phyloP scores from a whole-genome alignment of 1,139 yeast species.

The Wickerhamomyces sp. region DNA sequence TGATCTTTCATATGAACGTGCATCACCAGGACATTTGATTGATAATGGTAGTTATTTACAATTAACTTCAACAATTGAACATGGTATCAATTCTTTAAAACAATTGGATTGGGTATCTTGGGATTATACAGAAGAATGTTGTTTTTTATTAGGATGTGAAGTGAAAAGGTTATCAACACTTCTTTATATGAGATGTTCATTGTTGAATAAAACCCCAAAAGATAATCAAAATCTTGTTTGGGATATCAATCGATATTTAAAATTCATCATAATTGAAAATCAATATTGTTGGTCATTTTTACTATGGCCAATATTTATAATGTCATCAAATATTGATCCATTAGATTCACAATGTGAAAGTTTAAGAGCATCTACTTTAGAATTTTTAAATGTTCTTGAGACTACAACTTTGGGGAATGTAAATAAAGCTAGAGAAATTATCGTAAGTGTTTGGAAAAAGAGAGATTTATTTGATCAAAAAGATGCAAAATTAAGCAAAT shows the following conservation, averaged over 20 bases:
- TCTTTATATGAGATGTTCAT: slow-evolving; percentile 6
- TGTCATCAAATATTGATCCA: slow-evolving; percentile 5
- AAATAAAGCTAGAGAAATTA: slow-evolving; percentile 3
- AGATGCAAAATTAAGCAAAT: not conserved
- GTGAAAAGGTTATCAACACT: slow-evolving; percentile 6
- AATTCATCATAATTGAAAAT: slow-evolving; percentile 4
- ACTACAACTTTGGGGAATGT: slow-evolving; percentile 7
- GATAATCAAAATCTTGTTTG: not conserved
- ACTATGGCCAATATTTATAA: slow-evolving; percentile 9
- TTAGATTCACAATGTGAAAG: slow-evolving; percentile 1
- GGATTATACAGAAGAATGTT: slow-evolving; percentile 3
- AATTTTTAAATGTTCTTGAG: slow-evolving; percentile 4
- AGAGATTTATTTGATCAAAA: slow-evolving; percentile 5
- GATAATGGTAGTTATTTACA: not conserved
- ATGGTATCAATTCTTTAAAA: not conserved
- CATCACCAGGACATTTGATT: slow-evolving; percentile 1
- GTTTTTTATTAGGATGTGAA: slow-evolving; percentile 9
- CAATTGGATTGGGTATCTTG: not conserved
- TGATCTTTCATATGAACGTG: slow-evolving; percentile 32
- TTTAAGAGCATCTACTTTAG: slow-evolving; percentile 3
- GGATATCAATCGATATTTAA: slow-evolving; percentile 1
- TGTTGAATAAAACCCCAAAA: slow-evolving; percentile 6
- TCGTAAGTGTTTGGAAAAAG: slow-evolving; percentile 7
- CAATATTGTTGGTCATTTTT: slow-evolving; percentile 6
- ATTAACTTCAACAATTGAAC: slow-evolving; percentile 1